Evolutionary conservation across 805 yeast species (phyloP), one percentile per base, ranked within the genome.

Genomic region (Candida multigemmis): DNA sequence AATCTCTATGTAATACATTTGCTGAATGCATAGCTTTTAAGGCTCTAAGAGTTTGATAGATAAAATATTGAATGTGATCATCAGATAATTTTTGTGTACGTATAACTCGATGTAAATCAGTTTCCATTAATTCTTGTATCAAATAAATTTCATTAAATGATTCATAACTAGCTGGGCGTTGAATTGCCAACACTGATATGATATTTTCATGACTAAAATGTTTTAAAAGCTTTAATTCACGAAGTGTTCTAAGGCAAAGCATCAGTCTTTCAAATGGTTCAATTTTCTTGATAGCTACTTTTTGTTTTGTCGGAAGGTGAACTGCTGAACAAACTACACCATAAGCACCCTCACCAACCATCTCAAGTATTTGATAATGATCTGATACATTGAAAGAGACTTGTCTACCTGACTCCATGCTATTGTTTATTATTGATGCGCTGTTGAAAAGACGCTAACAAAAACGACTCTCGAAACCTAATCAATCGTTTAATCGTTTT

Each of bases 341-440:
- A 48, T 89, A 89, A 1, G 97, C 96, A 12, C 97, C 97, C 53
- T 86, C 94, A 6, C 97, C 97, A 2, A 89, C 77, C 10, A 89
- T 71, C 38, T 83, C 85, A 27, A 77, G 64, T 24, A 89, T 75
- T 50, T 85, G 85, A 53, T 87, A 89, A 45, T 83, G 86, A 35
- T 80, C 82, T 16, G 87, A 76, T 15, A 89, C 89, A 50, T 85
- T 84, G 65, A 89, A 89, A n/a, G 73, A 48, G 11, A 60, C 51
- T 32, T 60, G 54, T 19, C 60, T 41, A n/a, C 5, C n/a, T n/a
- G n/a, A n/a, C n/a, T n/a, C n/a, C n/a, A n/a, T n/a, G n/a, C n/a
- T n/a, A n/a, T n/a, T n/a, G n/a, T n/a, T n/a, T n/a, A n/a, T n/a
- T n/a, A n/a, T n/a, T n/a, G n/a, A n/a, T n/a, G n/a, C n/a, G n/a